Base-by-base conservation (phyloP, 768 basidiomycete genomes). In the Leccinum olivaceopallidum region DNA sequence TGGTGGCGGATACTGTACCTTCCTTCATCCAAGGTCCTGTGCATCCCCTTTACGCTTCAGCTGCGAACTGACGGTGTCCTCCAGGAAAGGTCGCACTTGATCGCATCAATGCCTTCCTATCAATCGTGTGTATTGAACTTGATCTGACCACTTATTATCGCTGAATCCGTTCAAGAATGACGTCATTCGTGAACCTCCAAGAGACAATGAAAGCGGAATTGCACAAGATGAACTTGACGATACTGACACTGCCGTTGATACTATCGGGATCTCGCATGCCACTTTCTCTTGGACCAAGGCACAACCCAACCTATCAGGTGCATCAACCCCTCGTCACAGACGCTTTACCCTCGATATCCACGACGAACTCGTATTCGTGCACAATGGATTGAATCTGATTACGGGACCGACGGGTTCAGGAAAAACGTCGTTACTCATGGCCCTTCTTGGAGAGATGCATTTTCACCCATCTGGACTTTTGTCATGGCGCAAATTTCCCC, bases 401-500 rank as follows among this genome's bases (percentile, higher is more conserved):
- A 75, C 85, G 32, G 86, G 86, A 0, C 82, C 84, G 7, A 86
- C 85, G 50, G 78, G 79, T 1, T 82, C 80, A 2, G 87, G 86
- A 5, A 89, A 87, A 71, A 87, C 87, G 0, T 85, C 84, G 0
- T 69, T 87, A 26, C 74, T 87, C 20, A 86, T 88, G 84, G 86
- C 86, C 0, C 71, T 86, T 42, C 77, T 86, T 12, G 80, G 68
- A 3, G 87, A 89, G 73, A 83, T 90, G 85, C 84, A 88, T 70
- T 86, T 84, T 67, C 69, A 80, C 16, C 81, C 80, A 2, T 74
- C 75, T 8, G 70, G 74, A 3, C 76, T 81, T 1, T 80, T 81
- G 48, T 85, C 88, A 0, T 88, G 83, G 81, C 88, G 80, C 71
- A 85, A 83, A 62, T 80, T 93, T 8, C 90, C 92, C 28, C 78